A percentile compares a stretch with the other conserved stretches of the same genome.
phyloP scores from a whole-genome alignment of 495 filamentous ascomycete species.

The Aspergillus wentii region DNA sequence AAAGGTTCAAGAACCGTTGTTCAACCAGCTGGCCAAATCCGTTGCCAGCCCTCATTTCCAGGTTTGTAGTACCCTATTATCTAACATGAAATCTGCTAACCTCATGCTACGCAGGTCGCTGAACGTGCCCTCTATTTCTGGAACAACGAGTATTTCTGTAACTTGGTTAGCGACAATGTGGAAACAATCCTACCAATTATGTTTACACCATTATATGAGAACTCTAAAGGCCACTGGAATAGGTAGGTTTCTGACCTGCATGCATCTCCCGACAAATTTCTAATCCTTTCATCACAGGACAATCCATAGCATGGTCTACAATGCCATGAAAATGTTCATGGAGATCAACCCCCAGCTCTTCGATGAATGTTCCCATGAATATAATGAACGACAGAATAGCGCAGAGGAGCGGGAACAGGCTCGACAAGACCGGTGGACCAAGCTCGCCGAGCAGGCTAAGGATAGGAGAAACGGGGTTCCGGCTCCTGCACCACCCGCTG shows the following conservation, averaged over 20 bases:
- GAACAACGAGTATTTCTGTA: slow-evolving; percentile 99
- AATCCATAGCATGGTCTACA: slow-evolving; percentile 99
- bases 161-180: slow-evolving; percentile 97
- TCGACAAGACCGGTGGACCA: slow-evolving; percentile 81
- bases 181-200: slow-evolving; percentile 98
- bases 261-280: background rate
- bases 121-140: slow-evolving; percentile 98
- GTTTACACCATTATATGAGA: slow-evolving; percentile 98
- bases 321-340: slow-evolving; percentile 99
- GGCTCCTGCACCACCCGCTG: slow-evolving; percentile 27
- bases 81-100: background rate
- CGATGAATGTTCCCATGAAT: slow-evolving; percentile 96
- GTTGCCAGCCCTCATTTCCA: slow-evolving; percentile 99
- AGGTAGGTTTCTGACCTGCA: slow-evolving; percentile 52
- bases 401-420: slow-evolving; percentile 71
- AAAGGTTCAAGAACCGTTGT: slow-evolving; percentile 96
- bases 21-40: slow-evolving; percentile 95
- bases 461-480: slow-evolving; percentile 52
- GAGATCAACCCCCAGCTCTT: slow-evolving; percentile 99
- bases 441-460: slow-evolving; percentile 73
- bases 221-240: slow-evolving; percentile 99
- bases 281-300: slow-evolving; percentile 54
- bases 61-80: slow-evolving; percentile 33
- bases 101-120: slow-evolving; percentile 57
- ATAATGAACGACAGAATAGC: slow-evolving; percentile 92